Conservation (phyloP, 176 grass and related monocot genomes). For the Triticum timopheevii region DNA sequence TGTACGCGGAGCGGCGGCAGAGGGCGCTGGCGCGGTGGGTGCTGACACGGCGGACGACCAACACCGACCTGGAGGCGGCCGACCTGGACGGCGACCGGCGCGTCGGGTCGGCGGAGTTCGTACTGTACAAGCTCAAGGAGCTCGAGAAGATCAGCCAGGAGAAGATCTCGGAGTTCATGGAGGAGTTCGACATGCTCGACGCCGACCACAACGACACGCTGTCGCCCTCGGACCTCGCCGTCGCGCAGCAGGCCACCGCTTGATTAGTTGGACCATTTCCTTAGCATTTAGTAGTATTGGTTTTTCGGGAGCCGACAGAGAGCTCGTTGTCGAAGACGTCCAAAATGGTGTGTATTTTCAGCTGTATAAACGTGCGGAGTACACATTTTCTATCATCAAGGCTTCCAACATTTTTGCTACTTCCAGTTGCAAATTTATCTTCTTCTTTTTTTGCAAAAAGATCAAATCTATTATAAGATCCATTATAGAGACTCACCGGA, state of each 20-base stretch:
- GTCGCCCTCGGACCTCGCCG: conserved; percentile 37
- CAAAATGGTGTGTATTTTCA: too few species aligned
- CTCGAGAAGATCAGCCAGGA: conserved; percentile 49
- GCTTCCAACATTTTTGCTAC: too few species aligned
- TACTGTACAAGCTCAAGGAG: too few species aligned
- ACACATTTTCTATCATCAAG: too few species aligned
- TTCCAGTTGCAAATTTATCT: too few species aligned
- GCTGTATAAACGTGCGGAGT: too few species aligned
- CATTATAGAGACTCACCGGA: too few species aligned
- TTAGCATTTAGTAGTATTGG: neutral
- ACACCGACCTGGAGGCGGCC: conserved; percentile 50
- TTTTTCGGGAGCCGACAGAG: too few species aligned
- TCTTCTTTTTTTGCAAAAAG: too few species aligned
- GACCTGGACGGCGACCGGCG: neutral
- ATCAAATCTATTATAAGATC: too few species aligned
- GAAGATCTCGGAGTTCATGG: conserved; percentile 46
- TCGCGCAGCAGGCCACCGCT: conserved; percentile 27
- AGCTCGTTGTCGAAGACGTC: too few species aligned
- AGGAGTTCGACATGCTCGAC: conserved; percentile 75
- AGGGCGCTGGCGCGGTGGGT: conserved; percentile 48
- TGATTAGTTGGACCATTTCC: neutral
- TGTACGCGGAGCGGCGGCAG: conserved; percentile 53
- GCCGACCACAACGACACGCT: conserved; percentile 54
- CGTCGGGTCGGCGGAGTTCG: too few species aligned
- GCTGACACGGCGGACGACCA: conserved; percentile 39